phyloP scores from a whole-genome alignment of 306 rosid genomes.

The Dalbergia oliveri region DNA sequence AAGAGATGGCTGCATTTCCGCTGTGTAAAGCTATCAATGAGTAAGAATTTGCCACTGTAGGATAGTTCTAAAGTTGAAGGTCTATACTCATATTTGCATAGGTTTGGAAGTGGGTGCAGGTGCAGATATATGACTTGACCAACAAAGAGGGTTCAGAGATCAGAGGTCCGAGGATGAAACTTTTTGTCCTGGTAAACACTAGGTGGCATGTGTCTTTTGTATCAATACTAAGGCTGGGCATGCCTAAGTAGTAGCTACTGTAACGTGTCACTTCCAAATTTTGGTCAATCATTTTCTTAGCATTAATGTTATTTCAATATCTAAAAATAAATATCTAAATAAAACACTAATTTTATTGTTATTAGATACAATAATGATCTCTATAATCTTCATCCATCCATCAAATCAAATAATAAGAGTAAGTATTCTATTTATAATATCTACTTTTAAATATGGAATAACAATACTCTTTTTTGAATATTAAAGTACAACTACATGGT shows the following conservation, averaged over 20 bases:
- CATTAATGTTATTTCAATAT: too few species aligned
- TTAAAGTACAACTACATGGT: conserved; percentile 30
- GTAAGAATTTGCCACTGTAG: neutral
- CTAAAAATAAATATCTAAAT: too few species aligned
- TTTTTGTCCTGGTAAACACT: conserved; percentile 38
- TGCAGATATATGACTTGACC: conserved; percentile 31
- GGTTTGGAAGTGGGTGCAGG: conserved; percentile 38
- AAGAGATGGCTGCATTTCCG: conserved; percentile 53
- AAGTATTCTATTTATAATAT: too few species aligned
- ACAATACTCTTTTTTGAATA: too few species aligned
- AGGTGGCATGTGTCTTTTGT: conserved; percentile 43
- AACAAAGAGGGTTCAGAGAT: conserved; percentile 22
- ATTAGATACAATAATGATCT: too few species aligned
- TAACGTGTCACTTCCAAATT: conserved; percentile 35
- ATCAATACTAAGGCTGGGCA: too few species aligned
- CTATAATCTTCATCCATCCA: too few species aligned
- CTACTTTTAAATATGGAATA: too few species aligned
- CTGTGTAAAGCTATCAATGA: conserved; percentile 53
- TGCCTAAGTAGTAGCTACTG: neutral
- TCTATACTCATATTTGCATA: conserved; percentile 19
- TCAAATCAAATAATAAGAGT: too few species aligned
- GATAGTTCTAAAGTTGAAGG: conserved; percentile 16
- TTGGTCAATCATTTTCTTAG: conserved; percentile 47
- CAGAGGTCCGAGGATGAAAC: conserved; percentile 25
- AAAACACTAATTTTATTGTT: too few species aligned